A percentile compares a stretch with the other conserved stretches of the same genome.
phyloP scores from a whole-genome alignment of 139 green algal genomes.

The Medakamo hakoo region DNA sequence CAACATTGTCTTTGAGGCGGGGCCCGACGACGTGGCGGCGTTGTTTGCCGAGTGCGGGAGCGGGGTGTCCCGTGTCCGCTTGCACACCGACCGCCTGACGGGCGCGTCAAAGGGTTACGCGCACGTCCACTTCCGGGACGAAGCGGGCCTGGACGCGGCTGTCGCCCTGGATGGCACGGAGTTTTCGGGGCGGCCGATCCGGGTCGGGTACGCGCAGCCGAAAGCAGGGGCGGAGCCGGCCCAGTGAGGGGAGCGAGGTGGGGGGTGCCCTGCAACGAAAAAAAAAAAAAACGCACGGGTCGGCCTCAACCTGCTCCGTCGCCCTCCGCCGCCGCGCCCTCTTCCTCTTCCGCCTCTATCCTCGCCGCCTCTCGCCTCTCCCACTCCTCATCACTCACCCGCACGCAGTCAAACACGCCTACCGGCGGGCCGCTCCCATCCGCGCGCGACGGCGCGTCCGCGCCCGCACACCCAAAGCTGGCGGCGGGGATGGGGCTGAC shows the following conservation, averaged over 20 bases:
- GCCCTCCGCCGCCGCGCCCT: background rate
- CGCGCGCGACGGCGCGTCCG: background rate
- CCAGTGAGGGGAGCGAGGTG: background rate
- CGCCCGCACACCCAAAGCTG: background rate
- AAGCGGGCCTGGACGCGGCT: slow-evolving; percentile 22
- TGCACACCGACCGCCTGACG: slow-evolving; percentile 66
- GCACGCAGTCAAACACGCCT: background rate
- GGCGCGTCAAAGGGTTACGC: slow-evolving; percentile 64
- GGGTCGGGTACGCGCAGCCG: slow-evolving; percentile 56
- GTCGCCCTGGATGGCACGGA: slow-evolving; percentile 34
- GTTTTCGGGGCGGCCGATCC: slow-evolving; percentile 41
- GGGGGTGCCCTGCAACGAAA: background rate
- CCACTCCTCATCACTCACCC: background rate
- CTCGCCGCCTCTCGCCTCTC: background rate
- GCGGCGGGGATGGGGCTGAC: background rate
- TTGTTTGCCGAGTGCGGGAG: slow-evolving; percentile 51
- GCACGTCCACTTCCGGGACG: slow-evolving; percentile 65
- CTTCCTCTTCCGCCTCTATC: background rate
- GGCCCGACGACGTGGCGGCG: slow-evolving; percentile 23
- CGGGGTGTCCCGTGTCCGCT: slow-evolving; percentile 32
- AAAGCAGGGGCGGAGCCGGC: too few species aligned
- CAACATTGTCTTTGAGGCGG: slow-evolving; percentile 59
- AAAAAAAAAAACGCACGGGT: too few species aligned
- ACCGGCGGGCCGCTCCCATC: too few species aligned
- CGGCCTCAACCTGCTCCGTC: too few species aligned